Percentiles rank a stretch among this genome's conserved stretches.
These are phyloP conservation scores for Ilex aquifolium DNA, from an alignment of 257 asterid genomes.

Conservation along the genomic window DNA sequence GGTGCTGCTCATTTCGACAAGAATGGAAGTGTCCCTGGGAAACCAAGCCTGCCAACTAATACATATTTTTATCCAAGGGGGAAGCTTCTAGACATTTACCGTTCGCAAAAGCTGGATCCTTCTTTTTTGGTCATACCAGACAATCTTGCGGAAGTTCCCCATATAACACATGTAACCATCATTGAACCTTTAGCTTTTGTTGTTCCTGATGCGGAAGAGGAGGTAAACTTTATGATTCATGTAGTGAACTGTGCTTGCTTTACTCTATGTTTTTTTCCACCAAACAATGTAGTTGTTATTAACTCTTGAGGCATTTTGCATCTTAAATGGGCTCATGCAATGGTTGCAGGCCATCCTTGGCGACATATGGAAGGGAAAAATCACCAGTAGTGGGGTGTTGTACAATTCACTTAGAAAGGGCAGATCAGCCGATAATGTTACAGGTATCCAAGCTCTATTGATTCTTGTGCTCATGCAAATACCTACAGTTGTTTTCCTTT, in stretches of 20 bases:
- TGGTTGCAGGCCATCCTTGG: slow-evolving; percentile 51
- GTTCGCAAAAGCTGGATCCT: slow-evolving; percentile 53
- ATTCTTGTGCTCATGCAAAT: neutral
- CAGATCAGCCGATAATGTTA: slow-evolving; percentile 43
- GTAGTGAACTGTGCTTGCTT: neutral
- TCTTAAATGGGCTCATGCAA: neutral
- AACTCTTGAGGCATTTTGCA: neutral
- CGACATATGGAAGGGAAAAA: slow-evolving; percentile 71
- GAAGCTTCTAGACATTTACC: slow-evolving; percentile 86
- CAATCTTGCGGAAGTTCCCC: slow-evolving; percentile 62
- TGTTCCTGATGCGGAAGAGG: slow-evolving; percentile 77
- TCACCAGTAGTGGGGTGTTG: slow-evolving; percentile 64
- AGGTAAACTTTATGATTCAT: slow-evolving; percentile 38
- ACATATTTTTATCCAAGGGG: slow-evolving; percentile 79
- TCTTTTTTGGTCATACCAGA: slow-evolving; percentile 40
- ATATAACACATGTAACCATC: slow-evolving; percentile 43
- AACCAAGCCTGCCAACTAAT: slow-evolving; percentile 23
- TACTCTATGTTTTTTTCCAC: too few species aligned
- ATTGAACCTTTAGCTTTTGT: slow-evolving; percentile 83
- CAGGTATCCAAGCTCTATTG: slow-evolving; percentile 37
- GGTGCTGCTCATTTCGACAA: slow-evolving; percentile 44
- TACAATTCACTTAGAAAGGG: slow-evolving; percentile 49
- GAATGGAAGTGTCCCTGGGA: slow-evolving; percentile 47
- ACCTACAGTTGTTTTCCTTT: neutral
- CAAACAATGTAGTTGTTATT: neutral